Base-by-base conservation (phyloP, 495 filamentous ascomycete species). In the Neurospora sp. region DNA sequence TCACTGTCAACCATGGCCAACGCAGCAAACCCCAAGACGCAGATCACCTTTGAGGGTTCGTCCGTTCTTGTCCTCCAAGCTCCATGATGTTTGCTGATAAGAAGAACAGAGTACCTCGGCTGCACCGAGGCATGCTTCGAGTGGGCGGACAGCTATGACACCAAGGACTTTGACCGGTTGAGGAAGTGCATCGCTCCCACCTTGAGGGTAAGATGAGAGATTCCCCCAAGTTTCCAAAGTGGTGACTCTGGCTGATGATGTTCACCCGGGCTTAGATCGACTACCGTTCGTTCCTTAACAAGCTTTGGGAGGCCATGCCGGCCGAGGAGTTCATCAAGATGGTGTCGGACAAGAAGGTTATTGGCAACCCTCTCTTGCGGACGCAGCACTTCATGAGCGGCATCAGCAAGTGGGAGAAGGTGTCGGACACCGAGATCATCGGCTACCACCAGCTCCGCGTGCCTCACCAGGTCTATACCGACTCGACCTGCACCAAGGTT, bases 111-210 rank as follows among this genome's bases (percentile, higher is more conserved):
- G 40, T 88, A 83, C 80, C 85, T 88, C 78, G 88, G 84, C 44
- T 76, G 84, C 40, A 83, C 77, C 42, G 82, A 87, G 75, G 85
- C 87, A 37, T 73, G 83, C 69, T 92, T 92, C 80, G 90, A 94
- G 75, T 94, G 92, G 92, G 92, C 90, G 0, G 92, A 94, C 77
- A 92, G 90, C 85, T 94, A 94, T 80, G 92, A 94, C 82, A 87
- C 85, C 77, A 94, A 92, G 86, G 90, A 94, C 86, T 94, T 92
- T 91, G 83, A 87, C 8, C 89, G 92, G 38, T 87, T 94, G 35
- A 80, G 84, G 41, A 88, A 87, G 73, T 92, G 90, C 84, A 90
- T 94, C 72, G 92, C 92, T 27, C 91, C 92, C 8, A 91, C 88
- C 2, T 82, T 93, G 70, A 86, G 85, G 39, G 87, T 89, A 78